These are phyloP conservation scores for Speleostelium caveatum DNA, from an alignment of 78 protist species.

Conservation along the genomic window DNA sequence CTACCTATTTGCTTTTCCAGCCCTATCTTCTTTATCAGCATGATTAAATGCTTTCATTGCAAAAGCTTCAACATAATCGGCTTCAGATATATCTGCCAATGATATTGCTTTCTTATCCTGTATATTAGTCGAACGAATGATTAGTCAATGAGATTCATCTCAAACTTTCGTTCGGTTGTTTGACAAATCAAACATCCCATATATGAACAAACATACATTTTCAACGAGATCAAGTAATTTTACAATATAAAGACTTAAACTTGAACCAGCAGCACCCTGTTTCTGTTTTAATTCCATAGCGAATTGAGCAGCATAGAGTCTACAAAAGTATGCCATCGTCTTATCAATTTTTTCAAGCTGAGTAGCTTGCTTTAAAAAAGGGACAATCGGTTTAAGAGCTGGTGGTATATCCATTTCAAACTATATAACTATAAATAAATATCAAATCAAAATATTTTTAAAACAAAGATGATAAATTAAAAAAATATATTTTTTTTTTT, in stretches of 20 bases:
- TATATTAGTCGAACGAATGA: background rate
- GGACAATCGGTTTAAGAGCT: conserved; percentile 50
- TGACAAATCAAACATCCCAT: no score
- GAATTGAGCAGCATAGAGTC: conserved; percentile 38
- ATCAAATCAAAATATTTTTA: no score
- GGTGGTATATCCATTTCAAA: conserved; percentile 33
- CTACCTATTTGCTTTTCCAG: conserved; percentile 67
- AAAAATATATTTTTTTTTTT: no score
- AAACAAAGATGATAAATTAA: no score
- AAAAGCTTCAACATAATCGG: conserved; percentile 59
- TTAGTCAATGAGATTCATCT: background rate
- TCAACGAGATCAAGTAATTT: conserved; percentile 47
- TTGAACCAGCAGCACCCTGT: conserved; percentile 26
- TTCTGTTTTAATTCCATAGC: conserved; percentile 56
- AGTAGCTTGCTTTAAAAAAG: conserved; percentile 61
- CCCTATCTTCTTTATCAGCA: conserved; percentile 80
- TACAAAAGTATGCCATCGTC: conserved; percentile 74
- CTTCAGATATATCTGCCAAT: conserved; percentile 70
- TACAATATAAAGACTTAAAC: conserved; percentile 23
- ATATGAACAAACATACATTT: conserved; percentile 10
- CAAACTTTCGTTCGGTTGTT: conserved; percentile 15
- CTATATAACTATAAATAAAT: no score
- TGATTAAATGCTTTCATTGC: conserved; percentile 80
- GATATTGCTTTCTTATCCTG: conserved; percentile 40
- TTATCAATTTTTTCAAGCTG: conserved; percentile 68